These are phyloP conservation scores for Neopestalotiopsis rosae DNA, from an alignment of 2,329 filamentous ascomycete species.

Conservation along the genomic window DNA sequence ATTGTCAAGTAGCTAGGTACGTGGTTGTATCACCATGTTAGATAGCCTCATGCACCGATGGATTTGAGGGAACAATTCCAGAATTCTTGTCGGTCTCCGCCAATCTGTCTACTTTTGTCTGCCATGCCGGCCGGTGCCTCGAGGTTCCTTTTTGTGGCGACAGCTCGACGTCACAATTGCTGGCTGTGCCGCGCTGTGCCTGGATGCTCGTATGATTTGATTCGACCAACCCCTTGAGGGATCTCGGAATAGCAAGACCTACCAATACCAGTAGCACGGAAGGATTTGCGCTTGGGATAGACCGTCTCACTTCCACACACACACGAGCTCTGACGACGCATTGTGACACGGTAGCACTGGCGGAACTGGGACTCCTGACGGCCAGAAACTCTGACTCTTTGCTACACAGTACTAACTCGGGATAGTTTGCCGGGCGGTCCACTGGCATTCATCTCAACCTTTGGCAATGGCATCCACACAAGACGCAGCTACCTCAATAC, in stretches of 20 bases:
- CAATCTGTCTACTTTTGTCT: too few species aligned
- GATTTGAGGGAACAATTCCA: background rate
- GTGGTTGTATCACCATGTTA: background rate
- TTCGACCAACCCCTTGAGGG: background rate
- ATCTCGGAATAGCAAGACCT: background rate
- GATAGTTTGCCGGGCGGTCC: background rate
- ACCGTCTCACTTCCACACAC: background rate
- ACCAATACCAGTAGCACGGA: background rate
- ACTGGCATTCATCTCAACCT: background rate
- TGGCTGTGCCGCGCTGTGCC: constrained; percentile 5
- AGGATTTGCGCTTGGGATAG: background rate
- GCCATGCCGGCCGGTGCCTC: too few species aligned
- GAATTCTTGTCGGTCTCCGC: background rate
- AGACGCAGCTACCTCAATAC: too few species aligned
- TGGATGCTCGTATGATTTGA: background rate
- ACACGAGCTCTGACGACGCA: background rate
- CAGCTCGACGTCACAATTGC: background rate
- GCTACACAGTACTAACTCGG: background rate
- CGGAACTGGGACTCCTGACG: background rate
- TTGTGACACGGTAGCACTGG: background rate
- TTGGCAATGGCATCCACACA: too few species aligned
- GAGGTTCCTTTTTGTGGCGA: background rate
- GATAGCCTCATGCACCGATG: background rate
- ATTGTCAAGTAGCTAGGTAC: background rate
- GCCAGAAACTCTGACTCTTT: background rate